Evolutionary conservation across 164 flowering plant genomes (phyloP).

Genomic region (Kingdonia uniflora): DNA sequence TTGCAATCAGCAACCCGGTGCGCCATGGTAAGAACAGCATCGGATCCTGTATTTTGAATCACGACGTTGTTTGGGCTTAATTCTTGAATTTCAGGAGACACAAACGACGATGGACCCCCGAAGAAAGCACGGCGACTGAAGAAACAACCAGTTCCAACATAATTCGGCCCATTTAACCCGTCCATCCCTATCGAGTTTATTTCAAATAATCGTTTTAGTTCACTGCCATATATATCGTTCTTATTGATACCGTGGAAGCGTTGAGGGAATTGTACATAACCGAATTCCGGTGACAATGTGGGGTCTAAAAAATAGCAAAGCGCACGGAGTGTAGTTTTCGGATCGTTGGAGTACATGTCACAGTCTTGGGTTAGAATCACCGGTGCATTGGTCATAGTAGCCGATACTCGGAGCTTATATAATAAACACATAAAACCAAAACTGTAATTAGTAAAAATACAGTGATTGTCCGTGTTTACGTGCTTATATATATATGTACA

Average conservation of each 20-base stretch:
- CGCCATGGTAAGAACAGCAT: slow-evolving; percentile 20
- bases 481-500: background rate
- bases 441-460: too few relatives aligned
- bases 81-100: slow-evolving; percentile 21
- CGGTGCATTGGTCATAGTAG: slow-evolving; percentile 54
- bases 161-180: slow-evolving; percentile 37
- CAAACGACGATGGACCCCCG: slow-evolving; percentile 27
- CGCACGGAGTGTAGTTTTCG: slow-evolving; percentile 24
- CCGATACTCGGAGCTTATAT: slow-evolving; percentile 49
- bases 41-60: slow-evolving; percentile 15
- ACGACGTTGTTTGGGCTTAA: slow-evolving; percentile 17
- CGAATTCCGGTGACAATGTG: slow-evolving; percentile 8
- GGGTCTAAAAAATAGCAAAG: slow-evolving; percentile 32
- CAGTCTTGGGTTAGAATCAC: slow-evolving; percentile 44
- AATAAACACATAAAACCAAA: too few relatives aligned
- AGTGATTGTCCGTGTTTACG: background rate
- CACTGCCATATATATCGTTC: slow-evolving; percentile 36
- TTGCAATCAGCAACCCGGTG: slow-evolving; percentile 39
- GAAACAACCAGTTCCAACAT: slow-evolving; percentile 57
- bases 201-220: slow-evolving; percentile 19
- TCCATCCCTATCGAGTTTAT: slow-evolving; percentile 49
- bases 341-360: slow-evolving; percentile 51
- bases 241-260: slow-evolving; percentile 31
- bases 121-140: slow-evolving; percentile 40
- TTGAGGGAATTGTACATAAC: slow-evolving; percentile 49